Evolutionary conservation across 192 early-diverging fungal genomes (phyloP), one percentile per base, ranked within the genome.

Genomic region (Coemansia sp.): DNA sequence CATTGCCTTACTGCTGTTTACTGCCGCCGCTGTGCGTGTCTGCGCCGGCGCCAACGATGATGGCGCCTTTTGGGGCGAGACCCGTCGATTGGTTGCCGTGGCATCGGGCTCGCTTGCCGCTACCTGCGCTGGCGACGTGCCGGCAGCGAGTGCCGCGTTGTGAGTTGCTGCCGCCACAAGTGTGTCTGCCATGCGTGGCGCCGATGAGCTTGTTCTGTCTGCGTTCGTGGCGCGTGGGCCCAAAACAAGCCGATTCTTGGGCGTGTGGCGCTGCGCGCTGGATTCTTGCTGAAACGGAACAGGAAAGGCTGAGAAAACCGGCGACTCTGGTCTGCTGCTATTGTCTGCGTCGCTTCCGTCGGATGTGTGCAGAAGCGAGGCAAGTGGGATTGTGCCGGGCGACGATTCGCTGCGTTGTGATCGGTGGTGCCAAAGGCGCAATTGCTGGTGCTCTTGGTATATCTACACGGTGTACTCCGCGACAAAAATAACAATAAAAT

Each of bases 401-500:
- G 52, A 54, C 4, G 52, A 54, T 54, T 54, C 52, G 52, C 52
- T 54, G 52, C 52, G 52, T 13, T 54, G 52, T 3, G 19, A 10
- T 6, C 52, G 19, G 23, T 26, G 52, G 7, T 54, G 52, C 26
- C 52, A 26, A 26, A 23, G 52, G 13, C 26, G 21, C 26, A 54
- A 9, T 7, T 11, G 52, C 21, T 18, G 8, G 21, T 26, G 52
- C 10, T 18, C 10, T 12, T 54, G 52, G 19, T 54, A 26, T 3
- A 54, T 11, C 52, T 54, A 54, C 23, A 26, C 52, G 21, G 6
- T 26, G 0, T 11, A 26, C 6, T 4, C 18, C 21, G 6, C 3
- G 3, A 54, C 26, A 54, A 6, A 54, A 54, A 4, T 23, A n/a
- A 50, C 15, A n/a, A 15, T 18, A 50, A 18, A 50, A 18, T 50